These are phyloP conservation scores for Schwanniomyces polymorphus DNA, from an alignment of 805 yeast genomes.

Conservation along the genomic window DNA sequence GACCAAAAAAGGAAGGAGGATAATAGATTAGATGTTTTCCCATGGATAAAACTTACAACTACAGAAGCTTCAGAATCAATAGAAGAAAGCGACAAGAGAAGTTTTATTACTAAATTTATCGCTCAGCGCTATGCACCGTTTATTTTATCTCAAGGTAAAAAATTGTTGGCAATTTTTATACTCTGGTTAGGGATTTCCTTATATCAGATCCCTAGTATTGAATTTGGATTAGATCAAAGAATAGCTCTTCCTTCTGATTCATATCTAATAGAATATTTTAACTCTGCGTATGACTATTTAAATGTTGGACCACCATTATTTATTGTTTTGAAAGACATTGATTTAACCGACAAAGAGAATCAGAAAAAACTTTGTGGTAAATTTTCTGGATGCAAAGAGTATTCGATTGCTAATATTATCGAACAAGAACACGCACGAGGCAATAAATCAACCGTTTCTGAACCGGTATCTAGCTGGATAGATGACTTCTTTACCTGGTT, in stretches of 20 bases:
- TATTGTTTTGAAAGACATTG: slow-evolving; percentile 71
- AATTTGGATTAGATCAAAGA: slow-evolving; percentile 86
- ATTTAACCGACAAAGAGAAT: slow-evolving; percentile 56
- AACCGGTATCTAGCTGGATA: slow-evolving; percentile 89
- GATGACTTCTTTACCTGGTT: slow-evolving; percentile 88
- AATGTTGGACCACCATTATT: slow-evolving; percentile 92
- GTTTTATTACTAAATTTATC: slow-evolving; percentile 36
- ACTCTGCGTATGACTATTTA: slow-evolving; percentile 69
- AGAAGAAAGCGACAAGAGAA: slow-evolving; percentile 13
- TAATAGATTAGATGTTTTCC: slow-evolving; percentile 59
- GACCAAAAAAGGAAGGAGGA: slow-evolving; percentile 65
- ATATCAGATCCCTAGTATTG: slow-evolving; percentile 63
- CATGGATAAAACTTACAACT: slow-evolving; percentile 44
- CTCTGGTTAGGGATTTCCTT: slow-evolving; percentile 69
- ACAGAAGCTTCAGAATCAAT: background rate
- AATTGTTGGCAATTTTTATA: slow-evolving; percentile 54
- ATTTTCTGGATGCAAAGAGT: slow-evolving; percentile 79
- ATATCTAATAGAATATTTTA: slow-evolving; percentile 76
- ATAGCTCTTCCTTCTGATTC: slow-evolving; percentile 84
- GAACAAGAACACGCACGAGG: slow-evolving; percentile 82
- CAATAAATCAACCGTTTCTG: slow-evolving; percentile 62
- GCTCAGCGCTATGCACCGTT: slow-evolving; percentile 57
- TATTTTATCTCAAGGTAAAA: slow-evolving; percentile 49
- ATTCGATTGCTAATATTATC: slow-evolving; percentile 73
- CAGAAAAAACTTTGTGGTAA: slow-evolving; percentile 86